Percentiles rank a stretch among this genome's conserved stretches.
phyloP scores from a whole-genome alignment of 306 rosid species.

The Trifolium dubium region DNA sequence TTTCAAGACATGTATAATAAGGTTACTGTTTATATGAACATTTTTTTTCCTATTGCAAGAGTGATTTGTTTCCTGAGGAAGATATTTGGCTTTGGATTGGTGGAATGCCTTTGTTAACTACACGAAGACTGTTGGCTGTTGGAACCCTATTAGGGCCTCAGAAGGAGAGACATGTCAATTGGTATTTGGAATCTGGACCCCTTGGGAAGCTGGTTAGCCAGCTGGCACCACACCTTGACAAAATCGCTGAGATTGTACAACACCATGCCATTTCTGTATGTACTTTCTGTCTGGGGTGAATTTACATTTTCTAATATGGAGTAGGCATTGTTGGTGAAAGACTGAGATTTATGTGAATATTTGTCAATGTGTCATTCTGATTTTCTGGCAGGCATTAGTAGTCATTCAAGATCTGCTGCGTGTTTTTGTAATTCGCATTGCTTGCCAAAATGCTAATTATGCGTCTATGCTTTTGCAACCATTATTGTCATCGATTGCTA shows the following conservation, averaged over 20 bases:
- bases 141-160: conserved; percentile 83
- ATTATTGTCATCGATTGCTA: conserved; percentile 62
- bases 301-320: conserved; percentile 35
- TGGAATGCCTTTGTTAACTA: conserved; percentile 88
- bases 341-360: conserved; percentile 28
- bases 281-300: conserved; percentile 42
- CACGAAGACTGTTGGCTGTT: conserved; percentile 81
- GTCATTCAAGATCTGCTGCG: conserved; percentile 94
- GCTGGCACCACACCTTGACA: conserved; percentile 74
- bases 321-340: conserved; percentile 14
- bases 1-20: conserved; percentile 18
- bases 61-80: conserved; percentile 91
- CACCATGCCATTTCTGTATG: conserved; percentile 94
- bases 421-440: conserved; percentile 73
- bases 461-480: conserved; percentile 73
- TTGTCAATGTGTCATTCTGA: conserved; percentile 27
- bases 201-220: conserved; percentile 80
- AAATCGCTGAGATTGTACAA: conserved; percentile 82
- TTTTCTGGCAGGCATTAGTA: conserved; percentile 65
- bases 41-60: conserved; percentile 61
- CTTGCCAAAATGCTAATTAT: conserved; percentile 63
- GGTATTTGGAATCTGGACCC: conserved; percentile 84
- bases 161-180: conserved; percentile 77
- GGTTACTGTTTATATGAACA: conserved; percentile 38
- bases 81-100: conserved; percentile 90